phyloP scores from a whole-genome alignment of 108 stramenopile genomes.

The Nannochloropsis oceanica region DNA sequence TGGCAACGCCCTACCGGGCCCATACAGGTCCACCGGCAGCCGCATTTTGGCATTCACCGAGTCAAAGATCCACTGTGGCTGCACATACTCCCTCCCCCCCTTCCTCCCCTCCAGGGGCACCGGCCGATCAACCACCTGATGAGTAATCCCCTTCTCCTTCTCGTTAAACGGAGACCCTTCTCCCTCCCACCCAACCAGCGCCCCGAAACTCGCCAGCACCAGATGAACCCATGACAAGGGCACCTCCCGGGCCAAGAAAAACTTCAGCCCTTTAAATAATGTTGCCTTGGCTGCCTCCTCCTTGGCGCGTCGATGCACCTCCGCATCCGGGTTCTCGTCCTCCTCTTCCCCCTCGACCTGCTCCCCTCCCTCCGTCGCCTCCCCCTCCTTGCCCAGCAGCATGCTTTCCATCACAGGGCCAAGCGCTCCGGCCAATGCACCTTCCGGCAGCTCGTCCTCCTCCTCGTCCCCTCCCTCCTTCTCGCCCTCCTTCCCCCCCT shows the following conservation, averaged over 20 bases:
- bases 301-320: background rate
- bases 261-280: conserved; percentile 50
- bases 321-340: background rate
- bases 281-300: background rate
- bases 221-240: conserved; percentile 81
- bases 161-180: conserved; percentile 57
- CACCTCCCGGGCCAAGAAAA: conserved; percentile 83
- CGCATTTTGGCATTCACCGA: conserved; percentile 75
- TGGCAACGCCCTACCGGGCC: conserved; percentile 60
- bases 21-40: conserved; percentile 66
- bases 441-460: background rate
- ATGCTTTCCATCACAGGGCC: background rate
- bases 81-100: conserved; percentile 77
- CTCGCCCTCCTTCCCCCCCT: background rate
- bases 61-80: conserved; percentile 97
- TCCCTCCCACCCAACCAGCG: conserved; percentile 82
- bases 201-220: conserved; percentile 71
- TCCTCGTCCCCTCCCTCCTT: background rate
- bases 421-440: background rate
- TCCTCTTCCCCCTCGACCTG: conserved; percentile 12
- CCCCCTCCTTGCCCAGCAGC: background rate
- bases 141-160: conserved; percentile 70
- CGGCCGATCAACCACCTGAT: conserved; percentile 49
- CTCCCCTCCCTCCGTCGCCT: background rate
- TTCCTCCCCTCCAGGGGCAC: conserved; percentile 7